Conservation (phyloP, 768 basidiomycete genomes). For the Serendipita sp. region DNA sequence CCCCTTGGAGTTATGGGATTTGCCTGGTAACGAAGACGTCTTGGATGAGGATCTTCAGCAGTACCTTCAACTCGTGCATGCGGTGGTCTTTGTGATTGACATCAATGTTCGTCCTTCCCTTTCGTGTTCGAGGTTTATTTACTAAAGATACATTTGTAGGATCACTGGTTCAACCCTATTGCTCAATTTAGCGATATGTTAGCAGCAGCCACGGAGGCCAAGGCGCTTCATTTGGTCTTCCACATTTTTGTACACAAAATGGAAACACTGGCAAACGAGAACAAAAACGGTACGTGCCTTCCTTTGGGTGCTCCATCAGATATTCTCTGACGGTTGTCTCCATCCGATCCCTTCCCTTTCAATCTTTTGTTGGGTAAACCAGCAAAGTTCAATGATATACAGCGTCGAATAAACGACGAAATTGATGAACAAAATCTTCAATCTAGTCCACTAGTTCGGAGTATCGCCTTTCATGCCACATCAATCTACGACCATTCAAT, state of each 20-base stretch:
- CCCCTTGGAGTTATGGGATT: constrained; percentile 1
- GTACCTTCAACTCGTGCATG: not conserved
- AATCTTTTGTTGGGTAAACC: not conserved
- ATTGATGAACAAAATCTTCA: not conserved
- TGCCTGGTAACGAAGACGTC: not conserved
- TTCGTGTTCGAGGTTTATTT: not conserved
- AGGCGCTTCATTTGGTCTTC: not conserved
- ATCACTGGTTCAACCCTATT: constrained; percentile 6
- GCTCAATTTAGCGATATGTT: not conserved
- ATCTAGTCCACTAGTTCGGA: not conserved
- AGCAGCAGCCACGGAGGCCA: not conserved
- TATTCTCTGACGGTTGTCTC: no score
- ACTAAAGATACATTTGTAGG: not conserved
- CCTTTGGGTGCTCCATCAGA: not conserved
- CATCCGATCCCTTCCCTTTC: not conserved
- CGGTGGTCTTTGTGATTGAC: not conserved
- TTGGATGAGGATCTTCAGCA: not conserved
- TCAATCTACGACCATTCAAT: constrained; percentile 1
- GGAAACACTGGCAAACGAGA: constrained; percentile 1
- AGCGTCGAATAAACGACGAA: constrained; percentile 1
- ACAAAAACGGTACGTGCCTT: not conserved
- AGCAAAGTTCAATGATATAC: not conserved
- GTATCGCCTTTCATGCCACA: not conserved
- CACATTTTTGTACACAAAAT: constrained; percentile 3
- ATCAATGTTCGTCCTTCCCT: not conserved